Percentiles rank a stretch among this genome's conserved stretches.
These are phyloP conservation scores for Podaxis sp. DNA, from an alignment of 768 basidiomycete species.

Conservation along the genomic window DNA sequence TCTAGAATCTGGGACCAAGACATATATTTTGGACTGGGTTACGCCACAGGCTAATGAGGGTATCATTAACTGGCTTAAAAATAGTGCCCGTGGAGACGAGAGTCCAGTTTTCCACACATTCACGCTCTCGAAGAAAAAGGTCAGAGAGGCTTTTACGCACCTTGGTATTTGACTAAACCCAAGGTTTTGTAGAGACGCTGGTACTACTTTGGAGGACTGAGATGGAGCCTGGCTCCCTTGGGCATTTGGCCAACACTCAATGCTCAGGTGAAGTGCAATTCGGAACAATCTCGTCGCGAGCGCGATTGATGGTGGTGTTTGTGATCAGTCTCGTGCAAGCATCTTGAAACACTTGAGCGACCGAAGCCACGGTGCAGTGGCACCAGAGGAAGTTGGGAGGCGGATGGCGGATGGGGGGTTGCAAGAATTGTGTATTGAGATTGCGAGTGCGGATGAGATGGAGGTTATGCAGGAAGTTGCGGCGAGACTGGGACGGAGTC, in stretches of 20 bases:
- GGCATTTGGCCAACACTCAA: conserved; percentile 34
- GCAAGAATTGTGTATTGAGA: conserved; percentile 40
- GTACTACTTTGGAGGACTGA: conserved; percentile 48
- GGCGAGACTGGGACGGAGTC: neutral
- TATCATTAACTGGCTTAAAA: conserved; percentile 24
- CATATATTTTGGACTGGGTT: conserved; percentile 55
- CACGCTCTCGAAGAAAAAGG: conserved; percentile 41
- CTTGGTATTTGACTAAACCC: conserved; percentile 2
- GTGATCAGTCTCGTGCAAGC: conserved; percentile 16
- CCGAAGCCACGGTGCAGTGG: conserved; percentile 27
- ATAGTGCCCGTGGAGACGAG: conserved; percentile 19
- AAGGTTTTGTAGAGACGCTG: conserved; percentile 33
- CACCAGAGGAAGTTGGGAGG: conserved; percentile 28
- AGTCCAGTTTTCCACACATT: conserved; percentile 44
- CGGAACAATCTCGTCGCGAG: neutral
- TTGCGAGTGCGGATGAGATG: conserved; percentile 16
- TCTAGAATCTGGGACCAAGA: conserved; percentile 38
- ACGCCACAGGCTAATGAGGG: conserved; percentile 25
- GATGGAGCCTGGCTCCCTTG: conserved; percentile 32
- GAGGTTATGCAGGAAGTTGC: conserved; percentile 10
- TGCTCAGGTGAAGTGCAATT: conserved; percentile 25
- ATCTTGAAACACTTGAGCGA: conserved; percentile 29
- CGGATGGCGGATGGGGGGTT: conserved; percentile 37
- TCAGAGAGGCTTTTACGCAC: conserved; percentile 16
- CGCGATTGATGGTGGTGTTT: conserved; percentile 2